These are phyloP conservation scores for Nigrospora osmanthi DNA, from an alignment of 2,329 filamentous ascomycete species.

Conservation along the genomic window DNA sequence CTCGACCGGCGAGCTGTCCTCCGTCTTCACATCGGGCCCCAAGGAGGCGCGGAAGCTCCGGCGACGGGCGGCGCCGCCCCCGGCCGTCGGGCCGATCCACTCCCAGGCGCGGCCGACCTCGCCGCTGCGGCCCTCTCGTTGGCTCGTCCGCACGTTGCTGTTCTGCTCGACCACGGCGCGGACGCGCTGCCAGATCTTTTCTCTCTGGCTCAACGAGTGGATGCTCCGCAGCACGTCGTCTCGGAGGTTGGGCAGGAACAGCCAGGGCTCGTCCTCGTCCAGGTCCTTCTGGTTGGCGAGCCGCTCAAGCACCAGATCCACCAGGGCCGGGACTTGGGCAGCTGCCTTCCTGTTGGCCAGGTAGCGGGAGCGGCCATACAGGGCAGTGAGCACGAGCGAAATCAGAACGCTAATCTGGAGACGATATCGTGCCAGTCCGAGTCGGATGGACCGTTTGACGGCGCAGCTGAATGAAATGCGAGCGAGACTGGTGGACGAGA, in stretches of 20 bases:
- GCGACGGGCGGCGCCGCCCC: constrained; percentile 34
- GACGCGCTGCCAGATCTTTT: constrained; percentile 79
- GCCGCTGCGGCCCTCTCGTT: constrained; percentile 60
- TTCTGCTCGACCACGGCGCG: constrained; percentile 84
- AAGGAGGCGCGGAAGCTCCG: constrained; percentile 45
- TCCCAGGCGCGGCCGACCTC: constrained; percentile 63
- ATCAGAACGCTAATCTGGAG: constrained; percentile 67
- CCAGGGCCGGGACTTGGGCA: constrained; percentile 71
- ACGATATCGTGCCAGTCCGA: constrained; percentile 81
- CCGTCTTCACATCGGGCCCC: constrained; percentile 28
- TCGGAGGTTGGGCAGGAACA: constrained; percentile 81
- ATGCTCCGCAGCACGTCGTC: constrained; percentile 84
- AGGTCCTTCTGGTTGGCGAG: constrained; percentile 77
- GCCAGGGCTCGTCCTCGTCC: constrained; percentile 63
- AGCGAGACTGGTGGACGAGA: constrained; percentile 86
- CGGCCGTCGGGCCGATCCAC: constrained; percentile 55
- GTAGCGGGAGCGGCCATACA: constrained; percentile 60
- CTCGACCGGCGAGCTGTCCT: constrained; percentile 14
- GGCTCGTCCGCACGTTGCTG: constrained; percentile 73
- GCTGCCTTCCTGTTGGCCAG: constrained; percentile 56
- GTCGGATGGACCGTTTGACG: constrained; percentile 68
- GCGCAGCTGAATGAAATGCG: constrained; percentile 80
- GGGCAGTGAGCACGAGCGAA: constrained; percentile 34
- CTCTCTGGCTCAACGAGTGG: constrained; percentile 67
- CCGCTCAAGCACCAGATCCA: constrained; percentile 75